phyloP scores from a whole-genome alignment of 306 rosid species.

The Canavalia ensiformis region DNA sequence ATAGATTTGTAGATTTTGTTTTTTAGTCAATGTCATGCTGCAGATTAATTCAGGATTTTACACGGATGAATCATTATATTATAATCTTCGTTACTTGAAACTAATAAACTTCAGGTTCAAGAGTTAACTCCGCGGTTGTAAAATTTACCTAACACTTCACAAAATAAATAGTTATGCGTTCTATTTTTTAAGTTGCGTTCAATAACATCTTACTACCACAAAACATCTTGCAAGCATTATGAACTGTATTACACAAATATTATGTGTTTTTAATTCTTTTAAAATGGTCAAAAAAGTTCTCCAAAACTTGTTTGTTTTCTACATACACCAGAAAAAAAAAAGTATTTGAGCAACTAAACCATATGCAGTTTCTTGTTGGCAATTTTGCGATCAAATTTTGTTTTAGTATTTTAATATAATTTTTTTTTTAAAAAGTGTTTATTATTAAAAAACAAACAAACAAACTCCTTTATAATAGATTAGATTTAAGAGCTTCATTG shows the following conservation, averaged over 20 bases:
- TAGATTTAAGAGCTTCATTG: no score
- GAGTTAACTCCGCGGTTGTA: neutral
- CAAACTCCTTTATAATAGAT: no score
- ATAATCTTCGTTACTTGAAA: neutral
- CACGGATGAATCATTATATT: neutral
- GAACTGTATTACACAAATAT: neutral
- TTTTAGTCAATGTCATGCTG: neutral
- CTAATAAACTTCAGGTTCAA: neutral
- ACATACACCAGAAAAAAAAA: no score
- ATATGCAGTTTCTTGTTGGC: neutral
- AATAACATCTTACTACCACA: neutral
- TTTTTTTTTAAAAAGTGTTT: no score
- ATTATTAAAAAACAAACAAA: no score
- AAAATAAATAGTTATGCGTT: neutral
- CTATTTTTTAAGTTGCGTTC: neutral
- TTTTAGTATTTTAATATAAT: no score
- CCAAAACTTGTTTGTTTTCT: no score
- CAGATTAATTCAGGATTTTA: neutral
- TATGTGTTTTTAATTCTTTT: no score
- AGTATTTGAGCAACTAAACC: no score
- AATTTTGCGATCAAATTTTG: neutral
- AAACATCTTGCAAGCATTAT: neutral
- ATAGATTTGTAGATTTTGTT: conserved; percentile 8
- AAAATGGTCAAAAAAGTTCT: neutral
- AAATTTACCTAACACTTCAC: neutral